Evolutionary conservation across 2,329 filamentous ascomycete genomes (phyloP).

Genomic region (Fusarium sp.): DNA sequence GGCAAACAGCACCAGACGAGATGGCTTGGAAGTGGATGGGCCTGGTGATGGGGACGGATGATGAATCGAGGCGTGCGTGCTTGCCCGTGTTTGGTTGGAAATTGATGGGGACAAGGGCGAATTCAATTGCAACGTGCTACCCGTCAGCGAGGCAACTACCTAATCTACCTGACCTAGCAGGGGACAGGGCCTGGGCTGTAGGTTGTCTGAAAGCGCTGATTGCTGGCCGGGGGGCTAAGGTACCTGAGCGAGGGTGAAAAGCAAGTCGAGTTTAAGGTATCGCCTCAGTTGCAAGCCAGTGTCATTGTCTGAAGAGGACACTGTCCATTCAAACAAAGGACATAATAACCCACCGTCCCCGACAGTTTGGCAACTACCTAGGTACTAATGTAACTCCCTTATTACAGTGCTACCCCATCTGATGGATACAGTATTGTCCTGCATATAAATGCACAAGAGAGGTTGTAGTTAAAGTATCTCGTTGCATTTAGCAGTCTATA

Average conservation of each 20-base stretch:
- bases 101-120: conserved; percentile 30
- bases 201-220: not conserved
- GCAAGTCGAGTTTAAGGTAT: not conserved
- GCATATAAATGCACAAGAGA: not conserved
- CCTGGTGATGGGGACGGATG: conserved; percentile 28
- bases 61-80: conserved; percentile 13
- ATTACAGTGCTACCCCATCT: not conserved
- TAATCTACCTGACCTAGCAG: not conserved
- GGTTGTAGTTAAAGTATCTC: no score
- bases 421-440: not conserved
- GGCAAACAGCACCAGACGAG: conserved; percentile 16
- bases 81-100: conserved; percentile 13
- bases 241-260: not conserved
- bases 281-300: not conserved
- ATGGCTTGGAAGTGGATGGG: conserved; percentile 27
- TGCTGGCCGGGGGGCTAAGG: not conserved
- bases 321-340: not conserved
- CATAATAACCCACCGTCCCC: not conserved
- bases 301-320: not conserved
- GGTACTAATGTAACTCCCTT: not conserved
- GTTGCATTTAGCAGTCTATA: not conserved
- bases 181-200: not conserved
- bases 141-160: conserved; percentile 33
- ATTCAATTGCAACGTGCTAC: conserved; percentile 16
- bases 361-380: not conserved